Percentiles rank a stretch among this genome's conserved stretches.
phyloP scores from a whole-genome alignment of 441 rosid species.

The Gossypium davidsonii region DNA sequence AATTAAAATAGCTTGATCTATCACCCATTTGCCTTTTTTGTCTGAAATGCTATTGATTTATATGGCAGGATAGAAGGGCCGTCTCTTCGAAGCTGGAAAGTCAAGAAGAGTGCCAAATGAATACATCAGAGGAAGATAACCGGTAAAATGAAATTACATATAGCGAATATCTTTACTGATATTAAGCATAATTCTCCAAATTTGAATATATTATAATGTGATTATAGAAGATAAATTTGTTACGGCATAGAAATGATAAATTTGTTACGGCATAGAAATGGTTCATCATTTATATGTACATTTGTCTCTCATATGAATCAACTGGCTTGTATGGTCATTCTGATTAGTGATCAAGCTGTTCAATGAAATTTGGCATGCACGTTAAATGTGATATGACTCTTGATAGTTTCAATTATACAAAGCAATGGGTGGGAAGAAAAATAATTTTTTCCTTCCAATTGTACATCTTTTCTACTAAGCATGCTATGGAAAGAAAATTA shows the following conservation, averaged over 20 bases:
- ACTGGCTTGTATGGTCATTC: conserved; percentile 4
- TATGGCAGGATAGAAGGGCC: conserved; percentile 47
- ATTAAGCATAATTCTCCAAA: background rate
- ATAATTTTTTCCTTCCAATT: background rate
- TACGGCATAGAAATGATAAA: background rate
- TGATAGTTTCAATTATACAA: background rate
- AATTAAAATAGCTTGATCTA: background rate
- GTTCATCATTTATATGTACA: background rate
- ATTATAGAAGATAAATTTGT: background rate
- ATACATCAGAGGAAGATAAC: conserved; percentile 23
- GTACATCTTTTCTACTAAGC: background rate
- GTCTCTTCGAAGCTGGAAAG: conserved; percentile 36
- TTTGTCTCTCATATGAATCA: background rate
- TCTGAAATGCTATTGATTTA: conserved; percentile 16
- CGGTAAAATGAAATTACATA: conserved; percentile 26
- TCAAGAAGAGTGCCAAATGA: conserved; percentile 30
- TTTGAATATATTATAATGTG: background rate
- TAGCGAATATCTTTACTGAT: background rate
- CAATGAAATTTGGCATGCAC: background rate
- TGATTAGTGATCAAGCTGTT: background rate
- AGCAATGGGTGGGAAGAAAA: background rate
- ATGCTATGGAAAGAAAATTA: background rate
- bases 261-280: background rate
- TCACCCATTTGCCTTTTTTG: conserved; percentile 2
- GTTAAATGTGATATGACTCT: background rate